Evolutionary conservation across 371 early-diverging fungal species (phyloP).

Genomic region (Dichotomocladium elegans): DNA sequence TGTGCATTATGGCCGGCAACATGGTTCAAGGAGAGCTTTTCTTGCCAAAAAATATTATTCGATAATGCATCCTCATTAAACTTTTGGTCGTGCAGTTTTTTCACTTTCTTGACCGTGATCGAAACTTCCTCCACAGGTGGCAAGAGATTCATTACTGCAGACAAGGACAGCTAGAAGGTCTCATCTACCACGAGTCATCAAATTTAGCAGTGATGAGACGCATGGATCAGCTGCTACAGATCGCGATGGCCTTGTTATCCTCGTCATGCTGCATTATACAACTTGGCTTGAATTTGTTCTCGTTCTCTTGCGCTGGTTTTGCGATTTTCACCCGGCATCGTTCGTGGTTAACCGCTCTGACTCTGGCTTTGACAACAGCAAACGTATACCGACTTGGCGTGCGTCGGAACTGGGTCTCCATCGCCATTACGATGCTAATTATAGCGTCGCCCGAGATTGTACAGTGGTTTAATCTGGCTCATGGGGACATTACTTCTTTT

Average conservation of each 20-base stretch:
- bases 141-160: too few species aligned
- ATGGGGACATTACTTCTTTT: background rate
- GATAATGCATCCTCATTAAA: too few species aligned
- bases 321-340: conserved; percentile 49
- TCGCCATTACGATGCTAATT: conserved; percentile 19
- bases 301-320: conserved; percentile 57
- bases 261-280: conserved; percentile 58
- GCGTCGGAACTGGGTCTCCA: conserved; percentile 6
- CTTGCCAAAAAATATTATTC: too few species aligned
- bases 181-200: too few species aligned
- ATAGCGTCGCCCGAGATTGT: conserved; percentile 39
- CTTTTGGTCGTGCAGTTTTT: too few species aligned
- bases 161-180: too few species aligned
- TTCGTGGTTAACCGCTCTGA: conserved; percentile 25
- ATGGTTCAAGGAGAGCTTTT: too few species aligned
- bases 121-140: too few species aligned
- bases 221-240: background rate
- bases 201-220: too few species aligned
- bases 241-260: conserved; percentile 34
- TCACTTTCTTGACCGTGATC: too few species aligned
- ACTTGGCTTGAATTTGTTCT: conserved; percentile 45
- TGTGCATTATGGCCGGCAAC: too few species aligned
- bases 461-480: conserved; percentile 4
- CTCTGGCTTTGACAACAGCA: conserved; percentile 18
- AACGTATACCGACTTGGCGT: conserved; percentile 16